Evolutionary conservation across 2,329 filamentous ascomycete genomes (phyloP).

Genomic region (Rhynchosporium secalis): DNA sequence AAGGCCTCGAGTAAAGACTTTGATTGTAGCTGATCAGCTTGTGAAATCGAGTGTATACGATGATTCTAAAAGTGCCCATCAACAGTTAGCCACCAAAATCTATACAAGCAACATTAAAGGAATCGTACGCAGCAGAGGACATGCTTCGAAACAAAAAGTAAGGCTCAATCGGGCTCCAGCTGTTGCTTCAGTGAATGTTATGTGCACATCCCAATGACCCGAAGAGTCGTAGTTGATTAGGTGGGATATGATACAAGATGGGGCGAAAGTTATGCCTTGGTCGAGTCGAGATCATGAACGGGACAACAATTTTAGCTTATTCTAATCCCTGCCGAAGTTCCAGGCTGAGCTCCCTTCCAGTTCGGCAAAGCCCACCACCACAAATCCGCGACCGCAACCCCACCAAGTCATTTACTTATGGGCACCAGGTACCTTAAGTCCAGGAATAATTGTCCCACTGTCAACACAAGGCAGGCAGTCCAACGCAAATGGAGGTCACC

Average conservation of each 20-base stretch:
- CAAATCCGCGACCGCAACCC: conserved; percentile 17
- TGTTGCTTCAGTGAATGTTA: background rate
- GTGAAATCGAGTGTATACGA: conserved; percentile 2
- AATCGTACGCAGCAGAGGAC: conserved; percentile 24
- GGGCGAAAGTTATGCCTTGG: background rate
- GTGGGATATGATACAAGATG: conserved; percentile 11
- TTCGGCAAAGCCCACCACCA: conserved; percentile 15
- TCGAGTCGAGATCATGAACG: conserved; percentile 10
- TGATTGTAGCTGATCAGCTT: conserved; percentile 14
- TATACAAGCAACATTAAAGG: background rate
- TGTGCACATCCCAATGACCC: too few relatives aligned
- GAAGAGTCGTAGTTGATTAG: conserved; percentile 1
- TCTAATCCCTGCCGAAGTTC: background rate
- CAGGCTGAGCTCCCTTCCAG: background rate
- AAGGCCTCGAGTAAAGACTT: conserved; percentile 11
- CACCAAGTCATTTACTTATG: conserved; percentile 10
- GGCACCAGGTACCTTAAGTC: background rate
- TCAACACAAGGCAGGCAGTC: background rate
- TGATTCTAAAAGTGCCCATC: conserved; percentile 5
- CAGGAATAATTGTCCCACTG: background rate
- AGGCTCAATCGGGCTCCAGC: background rate
- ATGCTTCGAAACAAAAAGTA: conserved; percentile 26
- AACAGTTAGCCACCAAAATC: background rate
- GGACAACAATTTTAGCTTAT: conserved; percentile 20
- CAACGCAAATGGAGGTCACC: conserved; percentile 55